Base-by-base conservation (phyloP, 176 grass and related monocot species). In the Alopecurus myosuroides region DNA sequence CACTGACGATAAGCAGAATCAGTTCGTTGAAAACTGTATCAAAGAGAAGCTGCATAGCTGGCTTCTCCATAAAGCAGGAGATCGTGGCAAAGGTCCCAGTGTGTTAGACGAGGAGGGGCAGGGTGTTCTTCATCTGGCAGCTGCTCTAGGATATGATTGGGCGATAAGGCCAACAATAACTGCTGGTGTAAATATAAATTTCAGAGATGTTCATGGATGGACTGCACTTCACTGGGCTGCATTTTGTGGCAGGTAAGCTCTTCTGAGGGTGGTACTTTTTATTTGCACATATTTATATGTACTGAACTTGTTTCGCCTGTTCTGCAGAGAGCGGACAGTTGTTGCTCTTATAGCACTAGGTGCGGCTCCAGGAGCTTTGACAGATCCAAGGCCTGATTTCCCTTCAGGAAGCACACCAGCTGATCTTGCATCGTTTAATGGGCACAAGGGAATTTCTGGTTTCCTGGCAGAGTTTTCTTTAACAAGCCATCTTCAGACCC, bases 161-260 rank as follows among this genome's bases (percentile, higher is more conserved):
- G 95, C 85, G 34, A 90, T 98, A 81, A 84, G 85, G 55, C 95
- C 95, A 46, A 90, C 85, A 73, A 73, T 95, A 83, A 69, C 83
- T 81, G 68, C 87, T 86, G 95, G 95, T 46, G 85, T 98, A 70
- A 95, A 78, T 80, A 90, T 94, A 88, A 98, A 94, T 84, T 95
- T 95, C 66, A 91, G 95, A 91, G 95, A 98, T 90, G 71, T 64
- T 65, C 89, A 86, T 76, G 95, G 95, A 30, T 87, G 93, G 93
- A 98, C 95, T 68, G 95, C 90, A 80, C 95, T 98, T 76, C 95
- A 98, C 75, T 98, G 95, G 95, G 93, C 93, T 65, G 95, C 95
- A 88, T 98, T 89, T 79, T 93, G 85, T 87, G 95, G 95, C 58
- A 98, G 95, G 95, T 93, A 84, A 70, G 61, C 57, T 71, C 29